phyloP scores from a whole-genome alignment of 768 basidiomycete species.

The Psilocybe subaeruginosa region DNA sequence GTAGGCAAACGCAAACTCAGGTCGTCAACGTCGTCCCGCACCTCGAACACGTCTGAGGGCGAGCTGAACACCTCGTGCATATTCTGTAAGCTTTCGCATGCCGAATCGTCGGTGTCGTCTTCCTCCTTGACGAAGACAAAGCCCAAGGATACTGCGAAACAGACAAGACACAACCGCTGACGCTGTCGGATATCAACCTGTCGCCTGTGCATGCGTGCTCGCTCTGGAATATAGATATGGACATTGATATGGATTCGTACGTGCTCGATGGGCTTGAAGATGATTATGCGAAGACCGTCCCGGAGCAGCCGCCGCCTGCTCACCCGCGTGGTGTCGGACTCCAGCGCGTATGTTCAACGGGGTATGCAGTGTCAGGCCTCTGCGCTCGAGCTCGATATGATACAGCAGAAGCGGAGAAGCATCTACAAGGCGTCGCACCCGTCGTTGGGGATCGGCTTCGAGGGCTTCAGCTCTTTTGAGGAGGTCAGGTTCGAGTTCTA shows the following conservation, averaged over 20 bases:
- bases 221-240: background rate
- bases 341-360: too few species aligned
- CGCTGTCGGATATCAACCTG: constrained; percentile 78
- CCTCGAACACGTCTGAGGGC: constrained; percentile 66
- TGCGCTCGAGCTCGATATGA: too few species aligned
- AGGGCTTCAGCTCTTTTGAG: constrained; percentile 74
- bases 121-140: too few species aligned
- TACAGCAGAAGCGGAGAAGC: constrained; percentile 23
- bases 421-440: constrained; percentile 36
- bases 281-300: too few species aligned
- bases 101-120: constrained; percentile 21
- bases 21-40: constrained; percentile 31
- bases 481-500: constrained; percentile 80
- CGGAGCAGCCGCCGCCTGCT: too few species aligned
- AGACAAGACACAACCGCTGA: constrained; percentile 40
- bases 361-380: too few species aligned
- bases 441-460: constrained; percentile 56
- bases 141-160: constrained; percentile 15
- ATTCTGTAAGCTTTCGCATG: constrained; percentile 11
- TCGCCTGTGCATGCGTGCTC: constrained; percentile 48
- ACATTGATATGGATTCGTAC: constrained; percentile 16
- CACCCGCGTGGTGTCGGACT: too few species aligned
- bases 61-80: constrained; percentile 68
- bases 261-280: too few species aligned
- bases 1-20: background rate